A percentile compares a stretch with the other conserved stretches of the same genome.
Conservation (phyloP, 2,329 filamentous ascomycete genomes). For the Neonectria faginata region DNA sequence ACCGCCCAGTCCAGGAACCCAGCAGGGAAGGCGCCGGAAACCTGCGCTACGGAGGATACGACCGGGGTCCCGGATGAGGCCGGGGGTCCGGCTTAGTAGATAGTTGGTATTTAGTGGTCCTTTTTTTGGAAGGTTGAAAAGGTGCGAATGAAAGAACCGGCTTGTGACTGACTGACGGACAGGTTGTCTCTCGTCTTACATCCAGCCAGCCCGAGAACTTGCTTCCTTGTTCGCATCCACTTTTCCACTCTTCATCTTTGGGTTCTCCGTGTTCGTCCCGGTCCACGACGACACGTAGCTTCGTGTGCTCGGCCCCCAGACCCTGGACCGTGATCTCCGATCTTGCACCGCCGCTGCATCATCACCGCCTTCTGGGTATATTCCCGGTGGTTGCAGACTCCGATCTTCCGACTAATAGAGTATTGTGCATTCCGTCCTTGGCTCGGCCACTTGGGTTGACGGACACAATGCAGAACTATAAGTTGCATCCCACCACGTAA, state of each 20-base stretch:
- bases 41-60: background rate
- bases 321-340: slow-evolving; percentile 38
- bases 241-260: background rate
- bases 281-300: background rate
- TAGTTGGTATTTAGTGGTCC: too few relatives aligned
- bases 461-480: background rate
- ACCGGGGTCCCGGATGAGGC: background rate
- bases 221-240: background rate
- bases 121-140: slow-evolving; percentile 22
- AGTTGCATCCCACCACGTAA: background rate
- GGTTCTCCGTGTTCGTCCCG: background rate
- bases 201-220: background rate
- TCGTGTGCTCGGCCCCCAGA: slow-evolving; percentile 32
- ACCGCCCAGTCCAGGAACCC: too few relatives aligned
- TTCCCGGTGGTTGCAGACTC: background rate
- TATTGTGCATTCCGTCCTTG: background rate
- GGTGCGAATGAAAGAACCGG: too few relatives aligned
- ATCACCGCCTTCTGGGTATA: background rate
- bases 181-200: too few relatives aligned
- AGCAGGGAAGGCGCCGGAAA: too few relatives aligned
- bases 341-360: slow-evolving; percentile 21
- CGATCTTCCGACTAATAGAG: background rate
- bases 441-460: background rate
- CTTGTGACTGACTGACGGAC: too few relatives aligned
- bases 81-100: too few relatives aligned